Evolutionary conservation across 176 grass and related monocot genomes (phyloP), one percentile per base, ranked within the genome.

Genomic region (Thinopyrum elongatum): DNA sequence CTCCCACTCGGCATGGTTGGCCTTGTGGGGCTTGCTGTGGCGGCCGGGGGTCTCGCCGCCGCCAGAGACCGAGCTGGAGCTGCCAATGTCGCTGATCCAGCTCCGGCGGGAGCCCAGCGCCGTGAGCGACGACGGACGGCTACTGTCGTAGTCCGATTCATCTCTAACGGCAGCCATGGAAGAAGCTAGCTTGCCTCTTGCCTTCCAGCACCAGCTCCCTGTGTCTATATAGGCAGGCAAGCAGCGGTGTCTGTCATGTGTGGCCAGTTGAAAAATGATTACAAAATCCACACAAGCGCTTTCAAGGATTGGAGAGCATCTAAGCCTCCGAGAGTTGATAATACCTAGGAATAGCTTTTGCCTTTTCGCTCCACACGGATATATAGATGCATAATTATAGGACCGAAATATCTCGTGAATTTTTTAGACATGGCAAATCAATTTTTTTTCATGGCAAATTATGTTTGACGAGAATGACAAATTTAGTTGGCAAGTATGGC

Each of bases 101-200:
- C 95, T 98, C 84, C 93, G 85, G 59, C 85, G 82, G 9, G 95
- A 95, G 77, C 81, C 88, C 1, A 77, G 78, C 12, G 82, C 85
- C 2, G 93, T 98, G 44, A 94, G 88, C 46, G 93, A 98, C 19
- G 95, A 98, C 65, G 55, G 55, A 58, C 83, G 77, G 79, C 91
- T 88, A 80, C 95, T 98, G 82, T 93, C 93, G 66, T 93, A 93
- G 89, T 95, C 95, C 2, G 95, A 98, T 64, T 98, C 95, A 17
- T 95, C 93, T 76, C 78, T 88, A 63, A 83, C 74, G 87, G 80
- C 60, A 51, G 87, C 80, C 87, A 90, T 90, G 62, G 85, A 76
- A 77, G 34, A 65, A 79, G 21, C 69, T 80, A 74, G 59, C 59
- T 74, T 53, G 34, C 22, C 77, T 67, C 44, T 80, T 80, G 17